Evolutionary conservation across 768 basidiomycete genomes (phyloP).

Genomic region (Trichaptum fuscoviolaceum): DNA sequence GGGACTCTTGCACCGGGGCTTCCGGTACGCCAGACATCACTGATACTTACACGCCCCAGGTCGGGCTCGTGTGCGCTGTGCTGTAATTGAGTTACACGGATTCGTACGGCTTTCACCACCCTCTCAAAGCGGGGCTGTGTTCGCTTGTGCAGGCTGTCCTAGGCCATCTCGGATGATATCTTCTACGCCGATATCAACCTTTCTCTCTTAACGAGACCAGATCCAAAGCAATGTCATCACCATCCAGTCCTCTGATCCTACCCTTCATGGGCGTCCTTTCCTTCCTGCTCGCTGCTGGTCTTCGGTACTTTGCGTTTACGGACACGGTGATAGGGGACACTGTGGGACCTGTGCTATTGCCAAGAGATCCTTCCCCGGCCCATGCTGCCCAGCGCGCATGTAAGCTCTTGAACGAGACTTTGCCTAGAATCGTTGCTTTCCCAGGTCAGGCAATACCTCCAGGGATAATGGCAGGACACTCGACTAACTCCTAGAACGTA

Average conservation of each 20-base stretch:
- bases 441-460: neutral
- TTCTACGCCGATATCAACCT: neutral
- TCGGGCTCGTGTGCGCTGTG: neutral
- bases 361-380: neutral
- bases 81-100: neutral
- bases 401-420: neutral
- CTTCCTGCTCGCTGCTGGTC: neutral
- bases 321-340: neutral
- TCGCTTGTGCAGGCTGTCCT: neutral
- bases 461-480: neutral
- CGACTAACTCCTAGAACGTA: neutral
- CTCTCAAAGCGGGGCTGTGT: neutral
- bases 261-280: neutral
- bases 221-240: neutral
- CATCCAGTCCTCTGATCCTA: neutral
- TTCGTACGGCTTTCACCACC: neutral
- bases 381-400: slow-evolving; percentile 3
- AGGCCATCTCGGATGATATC: neutral
- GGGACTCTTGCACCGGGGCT: neutral
- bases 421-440: neutral
- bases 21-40: neutral
- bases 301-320: neutral
- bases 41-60: neutral
- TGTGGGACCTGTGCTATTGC: neutral
- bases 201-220: neutral